phyloP scores from a whole-genome alignment of 768 basidiomycete genomes.

The Leccinum longicurvipes region DNA sequence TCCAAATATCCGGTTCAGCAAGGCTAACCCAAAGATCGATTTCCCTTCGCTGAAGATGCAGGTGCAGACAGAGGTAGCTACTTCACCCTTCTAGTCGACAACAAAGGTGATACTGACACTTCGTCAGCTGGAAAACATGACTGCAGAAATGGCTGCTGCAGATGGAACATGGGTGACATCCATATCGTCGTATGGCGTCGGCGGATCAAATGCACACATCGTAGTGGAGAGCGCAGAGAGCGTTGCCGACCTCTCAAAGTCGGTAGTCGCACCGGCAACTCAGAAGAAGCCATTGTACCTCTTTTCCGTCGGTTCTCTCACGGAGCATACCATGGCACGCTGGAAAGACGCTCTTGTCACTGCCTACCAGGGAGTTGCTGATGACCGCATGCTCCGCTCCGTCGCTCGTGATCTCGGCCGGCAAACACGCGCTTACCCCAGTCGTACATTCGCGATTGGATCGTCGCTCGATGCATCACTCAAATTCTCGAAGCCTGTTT shows the following conservation, averaged over 20 bases:
- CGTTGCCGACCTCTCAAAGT: conserved; percentile 11
- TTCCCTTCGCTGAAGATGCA: conserved; percentile 24
- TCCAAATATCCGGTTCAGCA: conserved; percentile 27
- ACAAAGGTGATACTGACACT: not conserved
- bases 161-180: conserved; percentile 32
- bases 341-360: conserved; percentile 22
- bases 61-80: conserved; percentile 22
- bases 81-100: not conserved
- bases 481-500: conserved; percentile 30
- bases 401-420: conserved; percentile 27
- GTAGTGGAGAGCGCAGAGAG: conserved; percentile 28
- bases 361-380: conserved; percentile 16
- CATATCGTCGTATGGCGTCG: conserved; percentile 33
- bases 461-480: conserved; percentile 18
- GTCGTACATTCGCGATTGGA: conserved; percentile 24
- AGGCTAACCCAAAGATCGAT: conserved; percentile 28
- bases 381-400: conserved; percentile 23
- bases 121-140: conserved; percentile 22
- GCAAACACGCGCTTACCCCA: conserved; percentile 29
- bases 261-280: not conserved
- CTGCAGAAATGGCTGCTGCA: conserved; percentile 26
- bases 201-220: conserved; percentile 34
- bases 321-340: conserved; percentile 22
- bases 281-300: conserved; percentile 22
- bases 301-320: conserved; percentile 28